These are phyloP conservation scores for Antarctomyces pellizariae DNA, from an alignment of 495 filamentous ascomycete species.

Conservation along the genomic window DNA sequence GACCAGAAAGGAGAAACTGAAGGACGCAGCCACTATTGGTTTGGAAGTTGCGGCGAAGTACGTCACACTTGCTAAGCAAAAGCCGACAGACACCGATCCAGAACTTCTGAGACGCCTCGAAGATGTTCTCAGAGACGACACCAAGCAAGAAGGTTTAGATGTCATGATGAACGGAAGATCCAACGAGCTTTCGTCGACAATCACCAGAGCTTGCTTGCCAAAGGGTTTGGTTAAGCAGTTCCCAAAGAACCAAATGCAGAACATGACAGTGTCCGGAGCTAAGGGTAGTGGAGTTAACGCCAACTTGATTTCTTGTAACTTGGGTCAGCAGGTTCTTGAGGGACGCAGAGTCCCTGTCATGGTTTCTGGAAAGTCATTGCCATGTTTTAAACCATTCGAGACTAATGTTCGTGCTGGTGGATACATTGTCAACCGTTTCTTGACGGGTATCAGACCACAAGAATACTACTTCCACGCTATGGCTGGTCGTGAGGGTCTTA, in stretches of 20 bases:
- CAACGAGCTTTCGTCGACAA: constrained; percentile 45
- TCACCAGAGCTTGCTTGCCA: constrained; percentile 62
- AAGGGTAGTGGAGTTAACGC: constrained; percentile 89
- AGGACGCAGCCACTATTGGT: constrained; percentile 47
- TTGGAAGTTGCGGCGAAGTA: constrained; percentile 71
- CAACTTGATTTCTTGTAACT: constrained; percentile 89
- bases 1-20: constrained; percentile 41
- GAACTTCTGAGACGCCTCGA: constrained; percentile 59
- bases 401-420: constrained; percentile 78
- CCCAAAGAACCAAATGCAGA: constrained; percentile 95
- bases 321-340: constrained; percentile 93
- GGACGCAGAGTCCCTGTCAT: constrained; percentile 87
- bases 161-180: constrained; percentile 56
- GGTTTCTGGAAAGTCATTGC: constrained; percentile 92
- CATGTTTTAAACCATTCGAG: constrained; percentile 83
- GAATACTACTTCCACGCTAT: constrained; percentile 99
- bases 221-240: constrained; percentile 69
- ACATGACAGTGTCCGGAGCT: constrained; percentile 91
- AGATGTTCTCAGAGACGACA: constrained; percentile 73
- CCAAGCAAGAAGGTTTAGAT: constrained; percentile 74
- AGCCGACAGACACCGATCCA: constrained; percentile 30
- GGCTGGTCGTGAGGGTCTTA: constrained; percentile 94
- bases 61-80: constrained; percentile 55
- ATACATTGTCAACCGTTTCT: constrained; percentile 87
- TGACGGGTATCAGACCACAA: constrained; percentile 91